Evolutionary conservation across 2,329 filamentous ascomycete species (phyloP), one percentile per base, ranked within the genome.

Genomic region (Ascosphaera pollenicola): DNA sequence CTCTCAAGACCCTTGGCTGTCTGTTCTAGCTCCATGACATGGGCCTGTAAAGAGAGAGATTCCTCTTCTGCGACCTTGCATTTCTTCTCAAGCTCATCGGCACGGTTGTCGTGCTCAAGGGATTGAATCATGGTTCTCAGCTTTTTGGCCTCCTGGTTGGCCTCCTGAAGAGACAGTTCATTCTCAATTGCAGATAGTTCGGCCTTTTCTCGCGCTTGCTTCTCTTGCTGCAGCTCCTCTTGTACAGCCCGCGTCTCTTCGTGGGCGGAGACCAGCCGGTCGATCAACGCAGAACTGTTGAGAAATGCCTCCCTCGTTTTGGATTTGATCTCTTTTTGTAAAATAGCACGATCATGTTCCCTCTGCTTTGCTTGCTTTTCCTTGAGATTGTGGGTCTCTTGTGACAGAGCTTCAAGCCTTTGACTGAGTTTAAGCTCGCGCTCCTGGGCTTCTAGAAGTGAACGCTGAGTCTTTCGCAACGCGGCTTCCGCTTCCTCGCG

Each of bases 221-320:
- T 54, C 60, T 68, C 54, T 56, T 52, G 43, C 49, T 66, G 40
- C 49, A 69, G 55, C 59, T 73, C 50, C 51, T 67, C 62, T 49
- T 69, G 68, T 17, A 68, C 54, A 8, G 59, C 53, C 45, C 61
- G 65, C 18, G 67, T 51, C 43, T 65, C 64, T 1, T 47, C 49
- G 42, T 56, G 56, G 3, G 53, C 49, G 17, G 60, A 51, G 37
- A 61, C 62, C 17, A 64, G 44, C 42, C 64, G 60, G 42, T 70
- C 69, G 2, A 73, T 62, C 18, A 71, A 45, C 2, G 58, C 56
- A 2, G 68, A 69, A 5, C 66, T 64, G 5, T 66, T 63, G 38
- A 67, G 69, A 48, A 70, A 71, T 1, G 68, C 66, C 46, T 72
- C 68, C 49, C 72, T 73, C 15, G 66, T 57, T 32, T 64, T 58